These are phyloP conservation scores for Pholiota adiposa DNA, from an alignment of 1,284 basidiomycete species.

Conservation along the genomic window DNA sequence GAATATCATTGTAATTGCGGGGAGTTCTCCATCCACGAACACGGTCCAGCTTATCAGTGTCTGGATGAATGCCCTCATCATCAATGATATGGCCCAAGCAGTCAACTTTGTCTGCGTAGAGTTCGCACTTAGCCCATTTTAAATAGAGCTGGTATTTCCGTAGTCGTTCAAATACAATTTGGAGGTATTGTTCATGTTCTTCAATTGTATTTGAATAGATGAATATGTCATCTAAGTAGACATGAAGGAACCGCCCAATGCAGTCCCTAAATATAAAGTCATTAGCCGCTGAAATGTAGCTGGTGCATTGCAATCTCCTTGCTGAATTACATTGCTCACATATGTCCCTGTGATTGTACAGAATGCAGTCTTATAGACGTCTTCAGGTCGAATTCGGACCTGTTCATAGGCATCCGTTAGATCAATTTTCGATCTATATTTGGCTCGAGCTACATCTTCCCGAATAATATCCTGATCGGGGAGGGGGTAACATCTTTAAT, in stretches of 20 bases:
- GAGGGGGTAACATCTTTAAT: slow-evolving; percentile 40
- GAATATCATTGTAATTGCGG: too few species aligned
- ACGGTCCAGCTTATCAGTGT: too few species aligned
- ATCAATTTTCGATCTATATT: slow-evolving; percentile 16
- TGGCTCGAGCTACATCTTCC: slow-evolving; percentile 26
- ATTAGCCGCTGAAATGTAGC: too few species aligned
- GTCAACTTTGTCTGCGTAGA: too few species aligned
- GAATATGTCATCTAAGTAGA: slow-evolving; percentile 38
- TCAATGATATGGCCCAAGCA: too few species aligned
- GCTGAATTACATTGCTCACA: slow-evolving; percentile 16
- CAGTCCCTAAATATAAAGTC: too few species aligned
- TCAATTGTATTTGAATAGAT: slow-evolving; percentile 37
- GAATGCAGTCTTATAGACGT: slow-evolving; percentile 24
- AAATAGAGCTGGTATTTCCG: too few species aligned
- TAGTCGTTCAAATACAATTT: slow-evolving; percentile 30
- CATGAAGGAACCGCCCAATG: slow-evolving; percentile 30
- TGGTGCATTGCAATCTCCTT: too few species aligned
- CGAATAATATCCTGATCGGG: slow-evolving; percentile 40
- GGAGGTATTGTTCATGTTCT: slow-evolving; percentile 37
- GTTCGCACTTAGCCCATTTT: too few species aligned
- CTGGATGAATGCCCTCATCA: too few species aligned
- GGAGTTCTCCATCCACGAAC: too few species aligned
- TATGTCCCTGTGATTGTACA: slow-evolving; percentile 24
- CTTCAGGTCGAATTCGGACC: slow-evolving; percentile 18
- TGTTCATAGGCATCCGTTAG: slow-evolving; percentile 27